Conservation (phyloP, 2,329 filamentous ascomycete genomes). For the Orbilia oligospora region DNA sequence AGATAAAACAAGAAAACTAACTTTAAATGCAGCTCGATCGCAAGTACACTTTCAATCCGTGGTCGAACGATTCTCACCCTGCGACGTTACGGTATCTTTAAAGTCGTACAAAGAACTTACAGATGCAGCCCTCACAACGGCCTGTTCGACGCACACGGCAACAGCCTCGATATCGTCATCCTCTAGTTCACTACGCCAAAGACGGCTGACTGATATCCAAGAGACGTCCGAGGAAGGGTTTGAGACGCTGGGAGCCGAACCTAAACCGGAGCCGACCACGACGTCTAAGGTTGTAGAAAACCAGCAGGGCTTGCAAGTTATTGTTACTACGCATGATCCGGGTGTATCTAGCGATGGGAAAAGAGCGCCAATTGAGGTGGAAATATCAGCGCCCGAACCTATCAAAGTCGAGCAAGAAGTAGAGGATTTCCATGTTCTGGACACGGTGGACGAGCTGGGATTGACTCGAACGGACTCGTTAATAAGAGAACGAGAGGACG, state of each 20-base stretch:
- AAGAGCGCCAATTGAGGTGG: slow-evolving; percentile 57
- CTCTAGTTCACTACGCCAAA: slow-evolving; percentile 81
- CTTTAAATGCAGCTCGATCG: slow-evolving; percentile 63
- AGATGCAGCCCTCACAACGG: slow-evolving; percentile 87
- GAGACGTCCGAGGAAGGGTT: slow-evolving; percentile 86
- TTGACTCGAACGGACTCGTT: slow-evolving; percentile 45
- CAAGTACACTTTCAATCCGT: slow-evolving; percentile 77
- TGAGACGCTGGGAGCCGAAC: slow-evolving; percentile 31
- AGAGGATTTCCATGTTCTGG: slow-evolving; percentile 44
- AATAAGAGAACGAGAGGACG: slow-evolving; percentile 27
- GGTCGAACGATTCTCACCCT: slow-evolving; percentile 82
- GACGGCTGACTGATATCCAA: slow-evolving; percentile 90
- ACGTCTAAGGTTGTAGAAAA: slow-evolving; percentile 53
- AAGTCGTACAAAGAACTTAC: slow-evolving; percentile 81
- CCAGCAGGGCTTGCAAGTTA: slow-evolving; percentile 63
- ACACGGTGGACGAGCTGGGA: slow-evolving; percentile 39
- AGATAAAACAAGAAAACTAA: slow-evolving; percentile 82
- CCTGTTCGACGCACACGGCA: slow-evolving; percentile 89
- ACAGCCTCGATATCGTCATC: slow-evolving; percentile 89
- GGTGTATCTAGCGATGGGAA: slow-evolving; percentile 61
- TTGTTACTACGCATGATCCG: slow-evolving; percentile 64
- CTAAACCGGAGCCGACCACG: slow-evolving; percentile 47
- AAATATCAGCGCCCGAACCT: slow-evolving; percentile 58
- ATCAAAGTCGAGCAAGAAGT: slow-evolving; percentile 52
- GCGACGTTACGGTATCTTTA: slow-evolving; percentile 87